Conservation (phyloP, 805 yeast genomes). For the Tetrapisispora iriomotensis region DNA sequence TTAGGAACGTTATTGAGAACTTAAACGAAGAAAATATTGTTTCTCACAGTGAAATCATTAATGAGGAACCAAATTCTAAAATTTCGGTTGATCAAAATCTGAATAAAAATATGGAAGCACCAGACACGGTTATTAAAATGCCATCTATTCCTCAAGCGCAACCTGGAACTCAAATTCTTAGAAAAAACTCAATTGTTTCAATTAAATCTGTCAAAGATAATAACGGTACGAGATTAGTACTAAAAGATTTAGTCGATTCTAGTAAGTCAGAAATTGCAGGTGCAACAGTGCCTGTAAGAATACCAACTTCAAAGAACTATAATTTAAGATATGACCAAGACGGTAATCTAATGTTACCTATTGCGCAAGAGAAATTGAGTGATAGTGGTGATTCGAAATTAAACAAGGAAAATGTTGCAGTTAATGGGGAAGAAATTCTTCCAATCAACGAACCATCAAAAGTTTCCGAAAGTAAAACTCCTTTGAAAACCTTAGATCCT, state of each 20-base stretch:
- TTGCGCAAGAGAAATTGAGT: background rate
- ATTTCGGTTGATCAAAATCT: background rate
- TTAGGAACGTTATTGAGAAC: background rate
- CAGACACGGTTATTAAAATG: no score
- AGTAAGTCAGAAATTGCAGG: conserved; percentile 17
- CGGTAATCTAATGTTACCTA: conserved; percentile 1
- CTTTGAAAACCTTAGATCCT: no score
- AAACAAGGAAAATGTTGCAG: background rate
- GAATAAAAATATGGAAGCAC: background rate
- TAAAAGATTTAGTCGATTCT: background rate
- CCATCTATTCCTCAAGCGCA: no score
- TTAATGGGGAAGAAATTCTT: background rate
- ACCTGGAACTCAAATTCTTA: background rate
- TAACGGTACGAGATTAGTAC: conserved; percentile 1
- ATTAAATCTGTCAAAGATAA: conserved; percentile 1
- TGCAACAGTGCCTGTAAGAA: conserved; percentile 25
- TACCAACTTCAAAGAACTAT: conserved; percentile 26
- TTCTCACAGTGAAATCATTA: background rate
- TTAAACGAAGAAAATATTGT: background rate
- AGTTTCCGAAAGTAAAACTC: no score
- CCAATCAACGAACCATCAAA: no score
- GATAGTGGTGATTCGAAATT: background rate
- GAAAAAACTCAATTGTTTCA: background rate
- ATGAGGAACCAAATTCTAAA: background rate
- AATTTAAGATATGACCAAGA: conserved; percentile 12